A percentile compares a stretch with the other conserved stretches of the same genome.
These are phyloP conservation scores for Xylariaceae sp. DNA, from an alignment of 2,329 filamentous ascomycete species.

Conservation along the genomic window DNA sequence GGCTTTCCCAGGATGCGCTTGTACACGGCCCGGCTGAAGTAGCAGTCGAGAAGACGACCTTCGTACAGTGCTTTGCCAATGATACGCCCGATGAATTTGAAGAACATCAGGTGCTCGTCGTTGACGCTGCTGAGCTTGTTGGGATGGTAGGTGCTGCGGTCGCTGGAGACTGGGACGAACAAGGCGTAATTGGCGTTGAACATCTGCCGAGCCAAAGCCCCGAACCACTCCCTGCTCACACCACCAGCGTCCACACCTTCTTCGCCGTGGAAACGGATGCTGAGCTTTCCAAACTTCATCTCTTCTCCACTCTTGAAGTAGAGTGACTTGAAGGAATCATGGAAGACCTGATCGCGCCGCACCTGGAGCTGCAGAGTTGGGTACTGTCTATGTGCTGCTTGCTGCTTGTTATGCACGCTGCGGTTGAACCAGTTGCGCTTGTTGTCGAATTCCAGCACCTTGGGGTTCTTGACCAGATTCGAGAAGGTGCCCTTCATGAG, in stretches of 20 bases:
- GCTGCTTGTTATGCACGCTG: slow-evolving; percentile 72
- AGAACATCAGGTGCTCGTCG: slow-evolving; percentile 91
- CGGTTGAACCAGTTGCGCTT: slow-evolving; percentile 99
- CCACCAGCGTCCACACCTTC: slow-evolving; percentile 97
- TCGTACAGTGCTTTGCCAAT: slow-evolving; percentile 98
- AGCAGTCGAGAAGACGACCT: slow-evolving; percentile 89
- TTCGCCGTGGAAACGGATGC: slow-evolving; percentile 93
- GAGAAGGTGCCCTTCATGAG: slow-evolving; percentile 98
- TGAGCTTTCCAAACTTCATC: slow-evolving; percentile 98
- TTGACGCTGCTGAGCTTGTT: slow-evolving; percentile 93
- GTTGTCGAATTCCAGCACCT: slow-evolving; percentile 98
- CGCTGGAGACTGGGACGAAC: slow-evolving; percentile 93
- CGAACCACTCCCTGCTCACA: slow-evolving; percentile 98
- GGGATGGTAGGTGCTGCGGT: slow-evolving; percentile 97
- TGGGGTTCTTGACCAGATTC: slow-evolving; percentile 93
- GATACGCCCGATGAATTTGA: slow-evolving; percentile 98
- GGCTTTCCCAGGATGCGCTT: slow-evolving; percentile 93
- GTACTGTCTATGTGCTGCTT: slow-evolving; percentile 52
- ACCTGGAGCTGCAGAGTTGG: slow-evolving; percentile 78
- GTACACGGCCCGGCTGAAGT: slow-evolving; percentile 98
- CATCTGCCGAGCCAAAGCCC: slow-evolving; percentile 94
- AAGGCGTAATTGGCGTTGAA: slow-evolving; percentile 97
- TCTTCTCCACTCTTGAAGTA: slow-evolving; percentile 96
- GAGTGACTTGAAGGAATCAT: slow-evolving; percentile 95
- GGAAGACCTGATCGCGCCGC: slow-evolving; percentile 90